These are phyloP conservation scores for Spizellomyces punctatus DNA, from an alignment of 192 early-diverging fungal species.

Conservation along the genomic window DNA sequence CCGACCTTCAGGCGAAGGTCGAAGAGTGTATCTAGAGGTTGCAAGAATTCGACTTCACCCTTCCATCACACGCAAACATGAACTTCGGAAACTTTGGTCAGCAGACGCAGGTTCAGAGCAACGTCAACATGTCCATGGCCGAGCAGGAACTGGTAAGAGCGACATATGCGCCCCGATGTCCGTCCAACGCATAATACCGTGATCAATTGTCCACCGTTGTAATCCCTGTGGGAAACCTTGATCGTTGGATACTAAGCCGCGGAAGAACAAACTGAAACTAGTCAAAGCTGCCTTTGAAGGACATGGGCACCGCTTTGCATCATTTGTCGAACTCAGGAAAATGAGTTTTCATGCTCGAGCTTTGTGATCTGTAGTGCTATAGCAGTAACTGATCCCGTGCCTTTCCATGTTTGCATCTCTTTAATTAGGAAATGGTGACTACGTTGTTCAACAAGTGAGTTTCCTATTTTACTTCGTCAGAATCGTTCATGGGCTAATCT, in stretches of 20 bases:
- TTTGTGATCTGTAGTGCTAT: too few relatives aligned
- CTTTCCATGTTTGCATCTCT: neutral
- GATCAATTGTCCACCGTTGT: too few relatives aligned
- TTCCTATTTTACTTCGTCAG: neutral
- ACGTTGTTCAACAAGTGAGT: slow-evolving; percentile 42
- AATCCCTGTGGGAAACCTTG: too few relatives aligned
- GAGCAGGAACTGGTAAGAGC: slow-evolving; percentile 40
- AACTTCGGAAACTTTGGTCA: slow-evolving; percentile 21
- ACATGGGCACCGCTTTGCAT: too few relatives aligned
- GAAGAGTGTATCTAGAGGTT: too few relatives aligned
- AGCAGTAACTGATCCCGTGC: too few relatives aligned
- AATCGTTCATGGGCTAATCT: too few relatives aligned
- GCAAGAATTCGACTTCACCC: neutral
- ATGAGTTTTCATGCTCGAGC: too few relatives aligned
- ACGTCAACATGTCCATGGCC: slow-evolving; percentile 37
- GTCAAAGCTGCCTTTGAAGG: too few relatives aligned
- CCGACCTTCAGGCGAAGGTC: too few relatives aligned
- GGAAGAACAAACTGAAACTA: neutral
- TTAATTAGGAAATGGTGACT: slow-evolving; percentile 37
- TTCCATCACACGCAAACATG: slow-evolving; percentile 14
- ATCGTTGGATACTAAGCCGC: neutral
- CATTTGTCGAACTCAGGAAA: too few relatives aligned
- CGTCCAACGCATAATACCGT: too few relatives aligned
- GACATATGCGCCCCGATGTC: neutral
- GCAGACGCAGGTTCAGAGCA: slow-evolving; percentile 22